Percentiles rank a stretch among this genome's conserved stretches.
Conservation (phyloP, 2,329 filamentous ascomycete species). For the Venturia pyrina region DNA sequence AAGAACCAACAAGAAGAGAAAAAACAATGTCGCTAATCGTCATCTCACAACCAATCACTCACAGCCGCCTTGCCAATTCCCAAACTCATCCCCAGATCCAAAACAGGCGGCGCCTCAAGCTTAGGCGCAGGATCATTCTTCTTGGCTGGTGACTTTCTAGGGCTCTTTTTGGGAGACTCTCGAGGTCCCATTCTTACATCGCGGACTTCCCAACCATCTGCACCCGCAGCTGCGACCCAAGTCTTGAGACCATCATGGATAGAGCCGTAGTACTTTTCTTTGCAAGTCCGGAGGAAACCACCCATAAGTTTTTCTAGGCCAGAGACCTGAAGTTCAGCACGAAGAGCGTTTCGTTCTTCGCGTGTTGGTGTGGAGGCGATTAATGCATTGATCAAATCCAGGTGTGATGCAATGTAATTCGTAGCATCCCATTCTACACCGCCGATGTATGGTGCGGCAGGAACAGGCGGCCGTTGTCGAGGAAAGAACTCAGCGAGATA, state of each 20-base stretch:
- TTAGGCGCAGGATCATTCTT: conserved; percentile 26
- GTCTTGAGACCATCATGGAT: conserved; percentile 82
- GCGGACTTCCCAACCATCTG: conserved; percentile 79
- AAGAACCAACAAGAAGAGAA: neutral
- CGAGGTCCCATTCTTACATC: conserved; percentile 69
- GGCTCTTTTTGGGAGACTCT: conserved; percentile 26
- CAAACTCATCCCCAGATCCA: conserved; percentile 9
- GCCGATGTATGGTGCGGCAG: conserved; percentile 89
- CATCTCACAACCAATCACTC: conserved; percentile 5
- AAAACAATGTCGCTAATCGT: neutral
- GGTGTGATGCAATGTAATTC: conserved; percentile 85
- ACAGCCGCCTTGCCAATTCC: conserved; percentile 6
- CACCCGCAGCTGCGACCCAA: conserved; percentile 79
- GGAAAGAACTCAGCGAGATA: conserved; percentile 67
- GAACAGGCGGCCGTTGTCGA: conserved; percentile 75
- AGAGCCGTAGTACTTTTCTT: conserved; percentile 92
- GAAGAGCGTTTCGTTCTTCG: conserved; percentile 64
- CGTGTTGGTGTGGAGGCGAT: conserved; percentile 66
- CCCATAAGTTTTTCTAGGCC: conserved; percentile 91
- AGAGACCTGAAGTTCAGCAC: conserved; percentile 67
- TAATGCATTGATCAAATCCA: conserved; percentile 87
- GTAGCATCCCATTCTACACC: conserved; percentile 98
- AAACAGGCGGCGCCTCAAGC: conserved; percentile 23
- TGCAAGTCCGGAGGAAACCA: conserved; percentile 75
- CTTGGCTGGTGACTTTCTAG: conserved; percentile 27